Evolutionary conservation across 768 basidiomycete genomes (phyloP).

Genomic region (Pholiota conissans): DNA sequence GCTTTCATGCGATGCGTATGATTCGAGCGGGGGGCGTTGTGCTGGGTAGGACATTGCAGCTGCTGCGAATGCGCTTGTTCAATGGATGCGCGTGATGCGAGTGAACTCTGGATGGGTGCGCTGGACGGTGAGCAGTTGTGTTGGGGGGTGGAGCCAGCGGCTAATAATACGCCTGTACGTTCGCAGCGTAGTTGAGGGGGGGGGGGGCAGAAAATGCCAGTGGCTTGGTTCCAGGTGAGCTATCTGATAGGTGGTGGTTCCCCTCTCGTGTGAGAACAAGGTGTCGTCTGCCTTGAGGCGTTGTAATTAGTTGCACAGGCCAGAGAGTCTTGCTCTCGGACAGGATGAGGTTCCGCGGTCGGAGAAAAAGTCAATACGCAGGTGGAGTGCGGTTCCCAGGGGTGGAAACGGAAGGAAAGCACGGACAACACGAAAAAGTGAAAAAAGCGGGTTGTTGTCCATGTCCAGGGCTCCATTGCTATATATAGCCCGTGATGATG

Average conservation of each 20-base stretch:
- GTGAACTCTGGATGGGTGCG: not conserved
- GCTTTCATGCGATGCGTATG: not conserved
- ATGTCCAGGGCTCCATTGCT: too few species aligned
- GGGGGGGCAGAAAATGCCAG: not conserved
- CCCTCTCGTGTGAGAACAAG: not conserved
- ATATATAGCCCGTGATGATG: too few species aligned
- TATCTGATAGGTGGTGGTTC: not conserved
- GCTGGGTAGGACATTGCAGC: slow-evolving; percentile 14
- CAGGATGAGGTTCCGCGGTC: too few species aligned
- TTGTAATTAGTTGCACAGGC: not conserved
- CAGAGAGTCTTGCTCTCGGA: not conserved
- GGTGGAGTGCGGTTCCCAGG: too few species aligned
- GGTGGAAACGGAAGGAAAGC: too few species aligned
- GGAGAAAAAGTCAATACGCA: too few species aligned
- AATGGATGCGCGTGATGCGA: not conserved
- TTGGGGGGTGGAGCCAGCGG: not conserved
- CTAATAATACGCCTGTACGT: not conserved
- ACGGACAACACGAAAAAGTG: too few species aligned
- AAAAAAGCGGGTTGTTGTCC: too few species aligned
- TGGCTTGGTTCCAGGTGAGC: not conserved
- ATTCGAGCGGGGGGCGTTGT: slow-evolving; percentile 11
- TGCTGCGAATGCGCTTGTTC: not conserved
- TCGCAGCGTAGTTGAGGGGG: not conserved
- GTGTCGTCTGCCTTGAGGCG: not conserved
- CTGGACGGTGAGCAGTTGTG: not conserved